Evolutionary conservation across 2,329 filamentous ascomycete species (phyloP).

Genomic region (Clonostachys solani): DNA sequence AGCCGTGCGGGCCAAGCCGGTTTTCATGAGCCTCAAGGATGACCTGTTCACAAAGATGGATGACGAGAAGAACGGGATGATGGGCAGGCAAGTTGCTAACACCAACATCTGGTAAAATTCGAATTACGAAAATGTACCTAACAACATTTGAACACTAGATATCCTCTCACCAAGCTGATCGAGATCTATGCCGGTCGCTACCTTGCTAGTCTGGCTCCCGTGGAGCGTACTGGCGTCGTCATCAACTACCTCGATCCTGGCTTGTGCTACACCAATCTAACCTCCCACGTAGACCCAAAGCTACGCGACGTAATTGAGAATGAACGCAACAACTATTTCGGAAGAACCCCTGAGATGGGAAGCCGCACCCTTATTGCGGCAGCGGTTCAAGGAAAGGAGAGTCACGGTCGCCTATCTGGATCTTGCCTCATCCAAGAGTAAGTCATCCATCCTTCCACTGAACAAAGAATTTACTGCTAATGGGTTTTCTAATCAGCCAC

Average conservation of each 20-base stretch:
- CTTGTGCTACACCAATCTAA: conserved; percentile 16
- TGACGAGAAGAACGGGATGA: neutral
- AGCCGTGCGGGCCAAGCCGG: conserved; percentile 4
- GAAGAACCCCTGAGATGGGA: conserved; percentile 12
- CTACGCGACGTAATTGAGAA: neutral
- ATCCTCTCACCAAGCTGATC: conserved; percentile 18
- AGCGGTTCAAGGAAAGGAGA: conserved; percentile 12
- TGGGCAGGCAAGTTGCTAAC: neutral
- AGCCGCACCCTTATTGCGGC: conserved; percentile 19
- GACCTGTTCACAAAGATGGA: conserved; percentile 1
- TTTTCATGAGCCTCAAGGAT: neutral
- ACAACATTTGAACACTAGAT: conserved; percentile 5
- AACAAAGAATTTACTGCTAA: neutral
- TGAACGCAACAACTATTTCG: neutral
- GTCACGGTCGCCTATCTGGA: conserved; percentile 16
- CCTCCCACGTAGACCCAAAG: neutral
- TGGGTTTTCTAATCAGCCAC: neutral
- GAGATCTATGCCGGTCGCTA: conserved; percentile 15
- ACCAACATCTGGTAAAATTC: no score
- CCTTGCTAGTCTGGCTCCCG: conserved; percentile 15
- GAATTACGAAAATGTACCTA: neutral
- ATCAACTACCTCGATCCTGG: conserved; percentile 22
- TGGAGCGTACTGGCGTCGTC: conserved; percentile 18
- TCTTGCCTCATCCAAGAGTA: conserved; percentile 18
- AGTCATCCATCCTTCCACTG: conserved; percentile 4